phyloP scores from a whole-genome alignment of 805 yeast species.

The Schwanniomyces vanrijiae region DNA sequence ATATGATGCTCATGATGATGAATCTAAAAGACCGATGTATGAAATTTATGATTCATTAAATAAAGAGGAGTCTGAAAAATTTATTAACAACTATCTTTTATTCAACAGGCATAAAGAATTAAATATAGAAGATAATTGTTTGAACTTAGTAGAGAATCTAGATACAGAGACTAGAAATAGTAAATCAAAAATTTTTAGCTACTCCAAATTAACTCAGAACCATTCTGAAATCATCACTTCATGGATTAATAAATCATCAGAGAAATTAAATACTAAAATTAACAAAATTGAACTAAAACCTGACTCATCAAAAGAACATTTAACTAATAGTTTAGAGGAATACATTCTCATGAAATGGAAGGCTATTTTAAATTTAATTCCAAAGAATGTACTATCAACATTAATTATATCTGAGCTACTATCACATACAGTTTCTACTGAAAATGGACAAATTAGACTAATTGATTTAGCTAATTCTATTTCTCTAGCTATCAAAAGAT shows the following conservation, averaged over 20 bases:
- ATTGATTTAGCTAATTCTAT: constrained; percentile 14
- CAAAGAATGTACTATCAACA: constrained; percentile 14
- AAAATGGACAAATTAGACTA: constrained; percentile 15
- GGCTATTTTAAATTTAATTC: constrained; percentile 15
- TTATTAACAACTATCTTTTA: constrained; percentile 22
- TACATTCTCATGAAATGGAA: constrained; percentile 8
- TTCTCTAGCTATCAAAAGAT: constrained; percentile 9
- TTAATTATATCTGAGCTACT: constrained; percentile 18
- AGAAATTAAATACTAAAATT: neutral
- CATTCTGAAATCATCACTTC: constrained; percentile 10
- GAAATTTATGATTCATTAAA: constrained; percentile 20
- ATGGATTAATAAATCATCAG: constrained; percentile 12
- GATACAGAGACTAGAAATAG: neutral
- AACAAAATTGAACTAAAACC: neutral
- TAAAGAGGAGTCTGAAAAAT: constrained; percentile 9
- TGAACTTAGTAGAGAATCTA: constrained; percentile 14
- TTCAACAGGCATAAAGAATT: constrained; percentile 26
- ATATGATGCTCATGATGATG: constrained; percentile 11
- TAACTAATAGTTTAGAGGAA: constrained; percentile 7
- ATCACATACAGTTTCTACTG: constrained; percentile 16
- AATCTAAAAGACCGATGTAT: constrained; percentile 9
- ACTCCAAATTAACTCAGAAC: constrained; percentile 6
- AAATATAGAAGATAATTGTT: constrained; percentile 24
- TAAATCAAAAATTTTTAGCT: neutral
- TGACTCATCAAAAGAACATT: constrained; percentile 1